Evolutionary conservation across 148 eudicot species (phyloP), one percentile per base, ranked within the genome.

Genomic region (Suaeda aralocaspica): DNA sequence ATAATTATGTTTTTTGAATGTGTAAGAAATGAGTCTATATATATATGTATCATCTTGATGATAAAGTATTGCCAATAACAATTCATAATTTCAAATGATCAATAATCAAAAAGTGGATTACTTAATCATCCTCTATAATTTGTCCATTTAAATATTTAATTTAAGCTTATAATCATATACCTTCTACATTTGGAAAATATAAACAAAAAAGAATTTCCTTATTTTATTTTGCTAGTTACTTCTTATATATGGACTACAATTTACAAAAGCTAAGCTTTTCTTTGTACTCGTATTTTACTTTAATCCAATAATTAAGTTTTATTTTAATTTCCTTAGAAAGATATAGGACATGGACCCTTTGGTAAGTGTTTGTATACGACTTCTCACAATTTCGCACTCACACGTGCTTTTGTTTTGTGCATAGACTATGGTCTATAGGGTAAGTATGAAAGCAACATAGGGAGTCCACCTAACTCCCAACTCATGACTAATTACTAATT

Each of bases 401-500:
- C 74, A 72, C 68, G 74, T 72, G 68, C 68, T 72, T 62, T 25
- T 72, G 67, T 50, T 59, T 19, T 22, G 39, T 10, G 9, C 2
- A 21, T 1, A 24, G 25, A n/a, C 30, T 4, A 2, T 8, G 60
- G 33, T 10, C 12, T 30, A 24, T 59, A n/a, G n/a, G n/a, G n/a
- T n/a, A n/a, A 16, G 13, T 59, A 33, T 36, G 22, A 16, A 59
- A 16, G 36, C 13, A 59, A 29, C 16, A 16, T 16, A 18, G n/a
- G 22, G 1, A 59, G 31, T 59, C 12, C 4, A 29, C 36, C 41
- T 6, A 30, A 6, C 2, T 59, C 13, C 13, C 7, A 4, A n/a
- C n/a, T n/a, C n/a, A n/a, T n/a, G n/a, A n/a, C n/a, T n/a, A n/a
- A n/a, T n/a, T n/a, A n/a, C n/a, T n/a, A n/a, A n/a, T n/a, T n/a